These are phyloP conservation scores for Solanum neorickii DNA, from an alignment of 257 asterid genomes.

Conservation along the genomic window DNA sequence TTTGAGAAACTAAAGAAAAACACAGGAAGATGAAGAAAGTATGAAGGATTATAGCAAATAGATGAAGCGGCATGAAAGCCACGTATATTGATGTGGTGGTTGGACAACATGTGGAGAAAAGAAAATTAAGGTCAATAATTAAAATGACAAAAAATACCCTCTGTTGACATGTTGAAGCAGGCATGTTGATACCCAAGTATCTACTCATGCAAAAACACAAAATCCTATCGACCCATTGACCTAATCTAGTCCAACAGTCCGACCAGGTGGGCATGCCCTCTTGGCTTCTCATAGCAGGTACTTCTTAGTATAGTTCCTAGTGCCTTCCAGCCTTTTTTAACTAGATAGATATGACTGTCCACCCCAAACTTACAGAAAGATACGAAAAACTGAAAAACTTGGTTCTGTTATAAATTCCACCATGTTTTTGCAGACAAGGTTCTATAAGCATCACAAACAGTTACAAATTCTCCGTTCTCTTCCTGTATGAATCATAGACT, in stretches of 20 bases:
- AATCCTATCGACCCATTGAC: background rate
- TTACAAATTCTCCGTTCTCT: background rate
- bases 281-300: background rate
- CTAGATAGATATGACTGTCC: background rate
- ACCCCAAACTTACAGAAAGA: background rate
- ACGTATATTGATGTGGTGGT: too few relatives aligned
- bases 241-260: background rate
- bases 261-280: background rate
- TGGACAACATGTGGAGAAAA: background rate
- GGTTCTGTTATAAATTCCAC: background rate
- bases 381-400: background rate
- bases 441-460: background rate
- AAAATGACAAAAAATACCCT: background rate
- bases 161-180: background rate
- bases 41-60: too few relatives aligned
- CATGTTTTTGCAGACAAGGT: background rate
- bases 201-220: background rate
- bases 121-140: background rate
- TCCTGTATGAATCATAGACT: background rate
- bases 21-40: too few relatives aligned
- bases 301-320: background rate
- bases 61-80: too few relatives aligned
- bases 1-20: too few relatives aligned
- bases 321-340: background rate
- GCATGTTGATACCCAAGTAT: background rate